Base-by-base conservation (phyloP, 2,329 filamentous ascomycete species). In the Fusarium continuum region DNA sequence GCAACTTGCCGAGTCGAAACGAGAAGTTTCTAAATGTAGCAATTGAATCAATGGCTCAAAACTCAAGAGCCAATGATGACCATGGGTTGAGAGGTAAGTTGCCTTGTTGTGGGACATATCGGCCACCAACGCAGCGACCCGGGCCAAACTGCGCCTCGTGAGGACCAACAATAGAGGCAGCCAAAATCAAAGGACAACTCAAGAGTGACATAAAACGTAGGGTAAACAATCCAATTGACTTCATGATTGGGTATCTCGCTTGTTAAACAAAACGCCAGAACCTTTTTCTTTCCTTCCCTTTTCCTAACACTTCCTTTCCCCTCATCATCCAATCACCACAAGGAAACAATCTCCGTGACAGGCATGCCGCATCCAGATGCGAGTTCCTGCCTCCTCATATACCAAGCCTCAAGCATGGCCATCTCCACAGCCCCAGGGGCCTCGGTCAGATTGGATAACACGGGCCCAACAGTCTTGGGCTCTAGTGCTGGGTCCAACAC, bases 321-420 rank as follows among this genome's bases (percentile, higher is more conserved):
- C n/a, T n/a, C n/a, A n/a, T n/a, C 22, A 17, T 43, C 22, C 20
- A 35, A 57, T 59, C 16, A 71, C 69, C 68, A 71, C 28, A 71
- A 23, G 20, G 62, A 65, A 31, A 66, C 51, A 29, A 65, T 53
- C 23, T 71, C 69, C 2, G 55, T 56, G 22, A 65, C 28, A 17
- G 56, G 58, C 25, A 70, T 35, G 8, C 48, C 55, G 3, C 50
- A 38, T 19, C 41, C 49, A 17, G 44, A 41, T 5, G 59, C 19
- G 3, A 65, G 19, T 8, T 57, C 65, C 10, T 61, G 60, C 5
- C 53, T 51, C 5, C 25, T 55, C 26, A 55, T 11, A 39, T 71
- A 67, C 69, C 69, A 71, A 4, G 61, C 64, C 45, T 71, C 61
- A 2, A 71, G 41, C 35, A 70, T 26, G 4, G 54, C 41, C 56